Percentiles rank a stretch among this genome's conserved stretches.
Conservation (phyloP, 257 asterid species). For the Gentiana straminea region DNA sequence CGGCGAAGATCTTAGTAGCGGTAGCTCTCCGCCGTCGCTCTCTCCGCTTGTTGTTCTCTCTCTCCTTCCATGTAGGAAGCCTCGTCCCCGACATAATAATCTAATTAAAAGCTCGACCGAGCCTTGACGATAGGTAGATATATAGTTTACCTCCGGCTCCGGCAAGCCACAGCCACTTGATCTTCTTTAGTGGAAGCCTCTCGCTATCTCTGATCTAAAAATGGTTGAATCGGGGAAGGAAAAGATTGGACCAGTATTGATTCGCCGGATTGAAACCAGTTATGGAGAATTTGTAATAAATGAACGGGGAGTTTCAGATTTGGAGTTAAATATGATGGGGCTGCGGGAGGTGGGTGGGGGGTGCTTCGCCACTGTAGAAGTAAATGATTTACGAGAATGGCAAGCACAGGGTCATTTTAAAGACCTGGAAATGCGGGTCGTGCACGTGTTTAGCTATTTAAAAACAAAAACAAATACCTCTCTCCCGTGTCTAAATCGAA, state of each 20-base stretch:
- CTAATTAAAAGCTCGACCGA: no score
- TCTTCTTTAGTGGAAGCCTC: no score
- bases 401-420: not conserved
- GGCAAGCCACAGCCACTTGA: no score
- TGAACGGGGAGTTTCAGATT: not conserved
- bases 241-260: no score
- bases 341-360: not conserved
- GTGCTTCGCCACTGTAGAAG: constrained; percentile 18
- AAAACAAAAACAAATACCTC: not conserved
- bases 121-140: no score
- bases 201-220: not conserved
- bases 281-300: constrained; percentile 6
- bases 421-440: constrained; percentile 14
- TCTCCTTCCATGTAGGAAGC: constrained; percentile 94
- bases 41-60: constrained; percentile 94
- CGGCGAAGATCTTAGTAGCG: constrained; percentile 93
- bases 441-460: constrained; percentile 22
- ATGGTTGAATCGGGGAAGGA: not conserved
- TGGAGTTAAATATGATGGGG: not conserved
- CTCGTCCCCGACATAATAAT: constrained; percentile 75
- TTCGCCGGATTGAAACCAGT: not conserved
- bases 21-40: constrained; percentile 93
- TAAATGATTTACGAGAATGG: constrained; percentile 7
- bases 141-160: no score
- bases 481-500: no score